Evolutionary conservation across 768 basidiomycete species (phyloP).

Genomic region (Pseudohyphozyma bogoriensis): DNA sequence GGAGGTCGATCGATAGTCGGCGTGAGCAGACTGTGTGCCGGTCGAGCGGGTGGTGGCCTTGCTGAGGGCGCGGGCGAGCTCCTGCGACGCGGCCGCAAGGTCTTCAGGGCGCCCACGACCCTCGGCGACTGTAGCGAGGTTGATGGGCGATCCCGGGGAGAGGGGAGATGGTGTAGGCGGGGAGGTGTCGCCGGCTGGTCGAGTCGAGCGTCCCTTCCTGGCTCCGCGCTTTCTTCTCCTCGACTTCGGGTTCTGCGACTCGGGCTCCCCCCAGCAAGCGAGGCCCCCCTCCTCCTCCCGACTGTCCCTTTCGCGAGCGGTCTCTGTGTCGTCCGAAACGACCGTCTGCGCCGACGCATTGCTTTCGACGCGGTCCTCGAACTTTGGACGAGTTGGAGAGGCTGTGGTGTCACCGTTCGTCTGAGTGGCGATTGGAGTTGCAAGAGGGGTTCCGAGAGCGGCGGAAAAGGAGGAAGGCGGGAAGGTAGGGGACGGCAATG

Average conservation of each 20-base stretch:
- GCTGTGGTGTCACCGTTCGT: no score
- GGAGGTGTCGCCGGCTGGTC: neutral
- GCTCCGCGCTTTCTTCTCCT: constrained; percentile 26
- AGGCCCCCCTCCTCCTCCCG: neutral
- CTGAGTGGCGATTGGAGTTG: no score
- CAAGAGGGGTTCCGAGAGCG: no score
- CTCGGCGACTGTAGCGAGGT: neutral
- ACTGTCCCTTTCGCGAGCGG: neutral
- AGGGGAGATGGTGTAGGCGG: neutral
- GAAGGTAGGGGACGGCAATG: constrained; percentile 20
- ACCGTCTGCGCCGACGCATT: neutral
- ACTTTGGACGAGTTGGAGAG: no score
- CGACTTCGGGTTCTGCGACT: neutral
- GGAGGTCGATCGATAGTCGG: constrained; percentile 21
- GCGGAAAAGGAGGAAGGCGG: constrained; percentile 6
- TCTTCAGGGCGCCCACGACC: constrained; percentile 18
- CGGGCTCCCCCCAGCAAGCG: neutral
- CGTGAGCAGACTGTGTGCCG: constrained; percentile 8
- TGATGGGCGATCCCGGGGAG: neutral
- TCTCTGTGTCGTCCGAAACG: neutral
- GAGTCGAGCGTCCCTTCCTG: constrained; percentile 1
- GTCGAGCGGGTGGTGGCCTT: constrained; percentile 4
- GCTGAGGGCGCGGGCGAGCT: constrained; percentile 31
- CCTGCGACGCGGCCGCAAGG: constrained; percentile 18
- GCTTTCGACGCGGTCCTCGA: no score